Percentiles rank a stretch among this genome's conserved stretches.
phyloP scores from a whole-genome alignment of 345 rosid genomes.

The Syzygium grande region DNA sequence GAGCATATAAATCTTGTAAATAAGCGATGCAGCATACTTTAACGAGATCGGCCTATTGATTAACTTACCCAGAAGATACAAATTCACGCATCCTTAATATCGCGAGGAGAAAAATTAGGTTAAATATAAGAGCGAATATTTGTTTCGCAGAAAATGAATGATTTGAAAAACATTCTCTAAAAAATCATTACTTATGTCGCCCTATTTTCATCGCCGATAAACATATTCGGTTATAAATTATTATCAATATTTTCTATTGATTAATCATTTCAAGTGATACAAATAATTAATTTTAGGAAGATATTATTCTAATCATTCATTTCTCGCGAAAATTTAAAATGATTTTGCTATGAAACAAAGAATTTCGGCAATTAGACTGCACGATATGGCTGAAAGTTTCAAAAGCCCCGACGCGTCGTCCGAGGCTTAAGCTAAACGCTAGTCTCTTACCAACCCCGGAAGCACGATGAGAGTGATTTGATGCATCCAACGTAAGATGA shows the following conservation, averaged over 20 bases:
- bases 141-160: rapidly evolving
- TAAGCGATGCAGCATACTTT: not conserved
- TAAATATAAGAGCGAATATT: not conserved
- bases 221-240: not conserved
- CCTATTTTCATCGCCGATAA: not conserved
- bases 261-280: not conserved
- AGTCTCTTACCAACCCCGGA: not conserved
- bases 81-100: not conserved
- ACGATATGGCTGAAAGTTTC: not conserved
- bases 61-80: not conserved
- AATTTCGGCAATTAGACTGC: not conserved
- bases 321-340: rapidly evolving
- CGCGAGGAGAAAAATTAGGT: not conserved
- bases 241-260: not conserved
- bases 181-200: not conserved
- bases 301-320: not conserved
- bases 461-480: not conserved
- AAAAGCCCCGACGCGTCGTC: not conserved
- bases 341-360: too few species aligned
- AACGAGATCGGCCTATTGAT: not conserved
- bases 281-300: not conserved
- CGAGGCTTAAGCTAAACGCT: not conserved
- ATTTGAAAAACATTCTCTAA: rapidly evolving
- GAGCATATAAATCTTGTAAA: not conserved
- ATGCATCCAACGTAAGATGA: not conserved